Evolutionary conservation across 352 stramenopile genomes (phyloP), one percentile per base, ranked within the genome.

Genomic region (Phytophthora ohioensis): DNA sequence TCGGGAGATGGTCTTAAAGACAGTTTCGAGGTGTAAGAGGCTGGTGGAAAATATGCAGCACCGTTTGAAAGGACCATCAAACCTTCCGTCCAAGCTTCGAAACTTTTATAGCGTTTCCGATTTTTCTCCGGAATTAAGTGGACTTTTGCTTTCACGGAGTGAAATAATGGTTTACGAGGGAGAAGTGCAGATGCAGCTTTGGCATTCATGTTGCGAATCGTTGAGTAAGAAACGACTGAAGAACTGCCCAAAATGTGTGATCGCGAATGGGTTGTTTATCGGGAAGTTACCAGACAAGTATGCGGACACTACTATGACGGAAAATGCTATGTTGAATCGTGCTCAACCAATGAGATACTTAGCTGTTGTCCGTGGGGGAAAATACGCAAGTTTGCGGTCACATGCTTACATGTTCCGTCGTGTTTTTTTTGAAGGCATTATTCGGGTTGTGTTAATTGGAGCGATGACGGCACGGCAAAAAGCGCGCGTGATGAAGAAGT

Each of bases 321-420:
- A 21, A 21, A 21, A 21, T 21, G 21, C 21, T 21, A 21, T 21
- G 21, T 21, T 21, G 21, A 21, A 21, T 21, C 21, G 21, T 21
- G 21, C 21, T 21, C 21, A 21, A 21, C 21, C 21, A 21, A 21
- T 21, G 21, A 21, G 21, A 21, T 21, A 21, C 21, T 21, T 21
- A 21, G 21, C 21, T 21, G 21, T 21, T 21, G 21, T 21, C 21
- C 1, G 21, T 21, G 21, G 21, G 21, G 21, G 21, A 3, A 53
- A 45, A 12, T 30, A 54, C 12, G 9, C 32, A 1, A 6, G 30
- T 3, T 30, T 64, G 5, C 42, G 57, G 1, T 64, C 57, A 3
- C 43, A 56, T 35, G 57, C 32, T 12, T 55, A 64, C 32, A 46
- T 42, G 8, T 62, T 64, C 15, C 38, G 38, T 11, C 5, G 9